Conservation (phyloP, 441 rosid species). For the Syzygium syzygioides region DNA sequence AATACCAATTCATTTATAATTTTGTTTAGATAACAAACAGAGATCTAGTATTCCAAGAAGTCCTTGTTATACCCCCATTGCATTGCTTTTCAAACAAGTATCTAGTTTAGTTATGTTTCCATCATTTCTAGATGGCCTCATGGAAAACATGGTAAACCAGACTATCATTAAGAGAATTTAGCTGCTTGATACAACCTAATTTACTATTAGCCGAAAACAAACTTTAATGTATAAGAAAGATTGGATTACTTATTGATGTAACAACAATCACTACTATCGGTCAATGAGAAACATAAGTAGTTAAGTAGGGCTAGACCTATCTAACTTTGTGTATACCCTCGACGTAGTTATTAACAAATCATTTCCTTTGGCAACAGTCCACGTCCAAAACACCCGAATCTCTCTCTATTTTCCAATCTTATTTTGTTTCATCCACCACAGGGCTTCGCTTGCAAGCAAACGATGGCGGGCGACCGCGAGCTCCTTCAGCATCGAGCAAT, state of each 20-base stretch:
- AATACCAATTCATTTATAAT: background rate
- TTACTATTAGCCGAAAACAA: background rate
- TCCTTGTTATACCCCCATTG: background rate
- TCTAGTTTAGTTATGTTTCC: background rate
- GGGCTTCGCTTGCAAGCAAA: no score
- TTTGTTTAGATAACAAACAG: background rate
- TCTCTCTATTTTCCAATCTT: no score
- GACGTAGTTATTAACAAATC: no score
- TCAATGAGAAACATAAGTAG: background rate
- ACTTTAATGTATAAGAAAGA: background rate
- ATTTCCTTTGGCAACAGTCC: no score
- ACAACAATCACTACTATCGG: background rate
- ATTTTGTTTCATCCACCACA: no score
- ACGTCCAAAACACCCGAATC: no score
- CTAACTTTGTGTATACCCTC: no score
- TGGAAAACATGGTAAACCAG: background rate
- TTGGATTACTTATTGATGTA: background rate
- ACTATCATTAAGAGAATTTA: background rate
- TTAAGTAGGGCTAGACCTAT: background rate
- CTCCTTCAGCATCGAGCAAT: no score
- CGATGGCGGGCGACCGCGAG: no score
- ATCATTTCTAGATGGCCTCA: background rate
- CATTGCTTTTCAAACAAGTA: background rate
- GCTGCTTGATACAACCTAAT: background rate
- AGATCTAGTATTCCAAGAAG: background rate